Conservation (phyloP, 169 alveolate genomes). For the Babesia sp. region DNA sequence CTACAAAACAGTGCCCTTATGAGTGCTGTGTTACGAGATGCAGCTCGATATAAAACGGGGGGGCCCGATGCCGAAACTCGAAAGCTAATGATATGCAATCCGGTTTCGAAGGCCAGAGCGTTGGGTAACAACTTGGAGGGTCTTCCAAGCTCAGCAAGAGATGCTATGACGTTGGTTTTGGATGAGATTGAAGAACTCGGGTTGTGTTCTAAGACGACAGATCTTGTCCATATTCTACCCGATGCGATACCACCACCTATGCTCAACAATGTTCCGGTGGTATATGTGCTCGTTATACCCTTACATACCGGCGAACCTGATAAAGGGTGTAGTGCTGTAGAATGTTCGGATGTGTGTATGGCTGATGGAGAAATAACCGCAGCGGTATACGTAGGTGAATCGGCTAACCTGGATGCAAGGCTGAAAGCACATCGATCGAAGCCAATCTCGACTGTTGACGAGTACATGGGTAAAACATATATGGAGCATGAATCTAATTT, state of each 20-base stretch:
- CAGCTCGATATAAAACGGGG: not conserved
- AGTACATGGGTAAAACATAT: constrained; percentile 25
- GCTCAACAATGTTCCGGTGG: constrained; percentile 27
- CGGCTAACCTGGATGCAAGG: constrained; percentile 48
- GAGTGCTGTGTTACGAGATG: not conserved
- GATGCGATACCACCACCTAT: constrained; percentile 61
- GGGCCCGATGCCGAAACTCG: too few species aligned
- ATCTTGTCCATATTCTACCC: constrained; percentile 17
- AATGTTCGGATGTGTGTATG: not conserved
- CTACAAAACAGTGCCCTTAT: not conserved
- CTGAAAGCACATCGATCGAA: constrained; percentile 42
- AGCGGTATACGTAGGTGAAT: constrained; percentile 62
- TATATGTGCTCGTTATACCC: constrained; percentile 40
- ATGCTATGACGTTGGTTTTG: not conserved
- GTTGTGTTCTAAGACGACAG: not conserved
- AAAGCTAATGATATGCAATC: not conserved
- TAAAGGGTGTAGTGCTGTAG: not conserved
- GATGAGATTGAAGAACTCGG: not conserved
- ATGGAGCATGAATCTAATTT: constrained; percentile 31
- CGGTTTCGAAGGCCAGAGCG: too few species aligned
- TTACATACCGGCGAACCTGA: not conserved
- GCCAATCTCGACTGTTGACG: constrained; percentile 9
- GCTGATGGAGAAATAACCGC: not conserved
- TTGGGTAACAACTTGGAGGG: not conserved
- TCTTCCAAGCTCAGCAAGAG: not conserved